Percentiles rank a stretch among this genome's conserved stretches.
These are phyloP conservation scores for Cucumis cinereus DNA, from an alignment of 306 rosid genomes.

Conservation along the genomic window DNA sequence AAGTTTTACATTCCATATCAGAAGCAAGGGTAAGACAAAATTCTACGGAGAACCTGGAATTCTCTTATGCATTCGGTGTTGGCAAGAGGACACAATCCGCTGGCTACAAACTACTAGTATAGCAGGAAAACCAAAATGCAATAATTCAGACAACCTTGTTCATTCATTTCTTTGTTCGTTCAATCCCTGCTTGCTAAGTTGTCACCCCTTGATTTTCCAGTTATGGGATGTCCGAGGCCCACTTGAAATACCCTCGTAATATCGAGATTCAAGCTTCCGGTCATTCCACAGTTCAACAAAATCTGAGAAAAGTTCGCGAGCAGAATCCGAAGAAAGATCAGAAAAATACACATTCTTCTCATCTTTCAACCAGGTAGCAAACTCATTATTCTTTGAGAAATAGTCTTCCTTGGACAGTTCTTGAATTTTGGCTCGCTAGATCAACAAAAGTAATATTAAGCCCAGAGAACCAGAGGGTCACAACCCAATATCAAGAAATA, in stretches of 20 bases:
- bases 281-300: conserved; percentile 72
- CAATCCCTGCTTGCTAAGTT: neutral
- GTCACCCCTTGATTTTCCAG: conserved; percentile 54
- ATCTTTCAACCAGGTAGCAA: conserved; percentile 87
- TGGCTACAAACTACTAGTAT: neutral
- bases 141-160: neutral
- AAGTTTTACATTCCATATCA: neutral
- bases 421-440: conserved; percentile 35
- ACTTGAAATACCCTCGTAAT: conserved; percentile 69
- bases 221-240: conserved; percentile 70
- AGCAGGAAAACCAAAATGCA: neutral
- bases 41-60: neutral
- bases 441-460: conserved; percentile 2
- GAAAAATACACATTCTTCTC: conserved; percentile 78
- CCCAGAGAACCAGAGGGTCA: neutral
- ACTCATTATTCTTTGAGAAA: conserved; percentile 79
- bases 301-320: conserved; percentile 51
- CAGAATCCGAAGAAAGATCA: conserved; percentile 59
- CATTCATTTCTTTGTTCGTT: neutral
- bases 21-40: neutral
- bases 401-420: conserved; percentile 70
- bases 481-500: neutral
- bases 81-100: neutral
- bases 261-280: conserved; percentile 47
- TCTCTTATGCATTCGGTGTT: neutral